Evolutionary conservation across 129 eudicot genomes (phyloP).

Genomic region (Lactuca saligna): DNA sequence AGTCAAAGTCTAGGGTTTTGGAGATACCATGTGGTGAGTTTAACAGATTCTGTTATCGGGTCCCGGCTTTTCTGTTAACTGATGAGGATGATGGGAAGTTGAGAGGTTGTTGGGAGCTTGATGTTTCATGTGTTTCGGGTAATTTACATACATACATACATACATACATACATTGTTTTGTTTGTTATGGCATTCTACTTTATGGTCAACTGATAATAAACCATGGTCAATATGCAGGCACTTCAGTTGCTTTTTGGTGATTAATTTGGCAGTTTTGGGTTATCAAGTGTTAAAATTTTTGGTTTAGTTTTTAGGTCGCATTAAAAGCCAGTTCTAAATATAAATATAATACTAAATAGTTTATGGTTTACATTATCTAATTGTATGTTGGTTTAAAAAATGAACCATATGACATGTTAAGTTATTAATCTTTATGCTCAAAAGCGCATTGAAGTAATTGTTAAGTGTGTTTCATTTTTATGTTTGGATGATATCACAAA

Average conservation of each 20-base stretch:
- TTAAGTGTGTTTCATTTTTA: neutral
- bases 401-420: neutral
- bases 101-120: conserved; percentile 56
- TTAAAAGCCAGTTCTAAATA: neutral
- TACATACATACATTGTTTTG: neutral
- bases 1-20: neutral
- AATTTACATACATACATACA: neutral
- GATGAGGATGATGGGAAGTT: conserved; percentile 41
- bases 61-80: conserved; percentile 51
- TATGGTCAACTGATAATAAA: neutral
- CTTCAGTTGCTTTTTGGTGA: neutral
- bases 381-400: neutral
- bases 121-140: conserved; percentile 54
- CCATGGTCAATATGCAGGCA: neutral
- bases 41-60: conserved; percentile 47
- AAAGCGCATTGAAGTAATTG: too few species aligned
- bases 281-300: too few species aligned
- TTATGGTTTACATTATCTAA: too few species aligned
- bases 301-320: neutral
- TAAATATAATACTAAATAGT: too few species aligned
- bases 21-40: conserved; percentile 41
- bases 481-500: too few species aligned
- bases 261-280: neutral
- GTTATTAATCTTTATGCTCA: too few species aligned
- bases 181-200: too few species aligned